phyloP scores from a whole-genome alignment of 192 early-diverging fungal genomes.

The Ambispora gerdemannii region DNA sequence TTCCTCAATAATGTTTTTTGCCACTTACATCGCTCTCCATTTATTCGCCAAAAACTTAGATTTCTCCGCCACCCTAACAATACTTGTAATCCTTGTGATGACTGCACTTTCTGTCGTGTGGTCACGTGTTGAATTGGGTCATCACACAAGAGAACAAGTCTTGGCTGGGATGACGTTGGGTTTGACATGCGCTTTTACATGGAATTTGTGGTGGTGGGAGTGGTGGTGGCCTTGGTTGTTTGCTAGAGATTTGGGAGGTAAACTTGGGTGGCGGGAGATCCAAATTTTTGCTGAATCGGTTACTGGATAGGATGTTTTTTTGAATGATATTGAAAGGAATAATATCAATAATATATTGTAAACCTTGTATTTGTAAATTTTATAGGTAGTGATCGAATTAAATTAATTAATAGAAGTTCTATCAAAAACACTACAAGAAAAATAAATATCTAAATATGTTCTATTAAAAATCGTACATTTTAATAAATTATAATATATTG shows the following conservation, averaged over 20 bases:
- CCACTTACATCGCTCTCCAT: conserved; percentile 13
- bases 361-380: no score
- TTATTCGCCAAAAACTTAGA: background rate
- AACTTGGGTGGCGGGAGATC: no score
- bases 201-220: conserved; percentile 18
- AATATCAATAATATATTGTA: no score
- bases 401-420: no score
- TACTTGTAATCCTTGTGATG: background rate
- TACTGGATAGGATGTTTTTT: no score
- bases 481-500: no score
- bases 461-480: no score
- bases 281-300: no score
- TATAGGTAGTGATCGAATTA: no score
- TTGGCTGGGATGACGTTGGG: conserved; percentile 32
- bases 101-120: conserved; percentile 32
- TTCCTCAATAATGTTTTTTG: conserved; percentile 21
- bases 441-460: no score
- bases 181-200: background rate
- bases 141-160: conserved; percentile 35
- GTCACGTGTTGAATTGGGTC: conserved; percentile 35
- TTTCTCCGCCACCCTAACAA: background rate
- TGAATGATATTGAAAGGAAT: no score
- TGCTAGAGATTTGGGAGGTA: background rate
- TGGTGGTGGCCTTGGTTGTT: background rate
- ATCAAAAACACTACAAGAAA: no score